Percentiles rank a stretch among this genome's conserved stretches.
Conservation (phyloP, 2,329 filamentous ascomycete species). For the Hirsutella minnesotensis region DNA sequence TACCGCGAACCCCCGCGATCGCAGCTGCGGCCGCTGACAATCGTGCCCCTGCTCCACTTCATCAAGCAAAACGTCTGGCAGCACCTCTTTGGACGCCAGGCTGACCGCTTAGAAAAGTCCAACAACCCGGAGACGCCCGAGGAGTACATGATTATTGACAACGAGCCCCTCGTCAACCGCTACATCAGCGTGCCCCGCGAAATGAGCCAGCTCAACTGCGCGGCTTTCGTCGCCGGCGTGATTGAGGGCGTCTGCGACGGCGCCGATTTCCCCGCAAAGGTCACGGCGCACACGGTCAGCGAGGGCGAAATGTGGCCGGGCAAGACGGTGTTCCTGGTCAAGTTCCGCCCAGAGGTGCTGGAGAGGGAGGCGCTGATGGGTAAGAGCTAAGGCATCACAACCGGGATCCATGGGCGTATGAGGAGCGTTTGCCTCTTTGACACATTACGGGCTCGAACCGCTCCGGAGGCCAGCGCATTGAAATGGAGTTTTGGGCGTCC, state of each 20-base stretch:
- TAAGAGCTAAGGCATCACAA: constrained; percentile 27
- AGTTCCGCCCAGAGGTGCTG: constrained; percentile 82
- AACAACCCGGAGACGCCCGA: constrained; percentile 71
- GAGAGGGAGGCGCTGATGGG: constrained; percentile 79
- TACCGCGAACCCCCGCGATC: constrained; percentile 64
- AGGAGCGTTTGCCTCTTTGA: no score
- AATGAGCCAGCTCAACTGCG: constrained; percentile 94
- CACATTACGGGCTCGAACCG: no score
- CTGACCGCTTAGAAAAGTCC: constrained; percentile 85
- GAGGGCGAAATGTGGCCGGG: constrained; percentile 85
- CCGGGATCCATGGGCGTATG: no score
- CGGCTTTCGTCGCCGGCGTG: constrained; percentile 87
- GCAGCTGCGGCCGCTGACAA: constrained; percentile 68
- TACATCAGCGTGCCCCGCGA: constrained; percentile 90
- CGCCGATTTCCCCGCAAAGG: constrained; percentile 75
- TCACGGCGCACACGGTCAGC: constrained; percentile 73
- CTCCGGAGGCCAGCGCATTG: no score
- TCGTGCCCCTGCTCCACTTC: constrained; percentile 86
- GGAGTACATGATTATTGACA: constrained; percentile 99
- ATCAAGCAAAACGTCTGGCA: constrained; percentile 89
- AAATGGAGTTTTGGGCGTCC: no score
- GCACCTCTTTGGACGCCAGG: constrained; percentile 81
- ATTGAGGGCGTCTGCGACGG: constrained; percentile 94
- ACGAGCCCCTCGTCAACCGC: constrained; percentile 89
- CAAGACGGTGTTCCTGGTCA: constrained; percentile 89